These are phyloP conservation scores for Tephrocybe sp. DNA, from an alignment of 768 basidiomycete genomes.

Conservation along the genomic window DNA sequence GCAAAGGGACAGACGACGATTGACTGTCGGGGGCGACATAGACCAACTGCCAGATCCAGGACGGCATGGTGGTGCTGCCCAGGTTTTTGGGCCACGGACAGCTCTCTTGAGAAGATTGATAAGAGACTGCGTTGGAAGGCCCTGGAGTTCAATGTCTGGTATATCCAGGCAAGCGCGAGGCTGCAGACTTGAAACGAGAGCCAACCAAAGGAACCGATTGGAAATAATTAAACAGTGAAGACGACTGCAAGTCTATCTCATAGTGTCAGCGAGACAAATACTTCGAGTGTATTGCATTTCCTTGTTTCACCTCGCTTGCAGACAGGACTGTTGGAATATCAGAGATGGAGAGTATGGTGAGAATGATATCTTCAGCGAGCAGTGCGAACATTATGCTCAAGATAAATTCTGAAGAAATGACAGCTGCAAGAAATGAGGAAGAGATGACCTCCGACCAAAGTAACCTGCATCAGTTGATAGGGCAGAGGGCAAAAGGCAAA, in stretches of 20 bases:
- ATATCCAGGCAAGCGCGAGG: slow-evolving; percentile 2
- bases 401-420: no score
- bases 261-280: not conserved
- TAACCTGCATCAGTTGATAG: no score
- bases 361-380: slow-evolving; percentile 5
- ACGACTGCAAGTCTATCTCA: slow-evolving; percentile 7
- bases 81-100: slow-evolving; percentile 4
- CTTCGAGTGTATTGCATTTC: not conserved
- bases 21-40: not conserved
- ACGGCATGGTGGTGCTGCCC: not conserved
- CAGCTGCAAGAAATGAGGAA: no score
- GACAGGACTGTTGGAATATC: slow-evolving; percentile 9
- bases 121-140: slow-evolving; percentile 3
- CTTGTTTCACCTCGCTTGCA: not conserved
- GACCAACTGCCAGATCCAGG: no score
- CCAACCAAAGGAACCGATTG: slow-evolving; percentile 5
- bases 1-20: not conserved
- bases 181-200: slow-evolving; percentile 4
- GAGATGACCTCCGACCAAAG: no score
- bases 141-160: not conserved
- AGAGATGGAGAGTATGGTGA: slow-evolving; percentile 3
- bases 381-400: not conserved
- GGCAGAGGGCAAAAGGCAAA: no score
- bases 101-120: slow-evolving; percentile 3
- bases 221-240: slow-evolving; percentile 2